Base-by-base conservation (phyloP, 139 green algal species). In the Chlorella vulgaris region DNA sequence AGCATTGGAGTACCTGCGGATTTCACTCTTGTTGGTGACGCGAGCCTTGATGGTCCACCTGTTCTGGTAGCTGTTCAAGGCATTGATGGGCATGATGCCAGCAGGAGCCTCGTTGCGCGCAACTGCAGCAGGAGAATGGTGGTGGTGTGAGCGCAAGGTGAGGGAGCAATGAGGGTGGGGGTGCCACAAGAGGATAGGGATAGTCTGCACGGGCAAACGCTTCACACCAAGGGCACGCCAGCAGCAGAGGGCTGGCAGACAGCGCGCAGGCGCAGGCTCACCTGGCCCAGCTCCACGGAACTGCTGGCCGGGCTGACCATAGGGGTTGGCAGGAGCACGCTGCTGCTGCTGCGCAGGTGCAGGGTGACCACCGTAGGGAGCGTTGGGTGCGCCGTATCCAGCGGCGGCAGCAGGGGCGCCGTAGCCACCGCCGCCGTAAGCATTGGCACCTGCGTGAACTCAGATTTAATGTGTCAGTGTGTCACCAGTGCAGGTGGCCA, bases 11-110 rank as follows among this genome's bases (percentile, higher is more conserved):
- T 88, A 98, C 69, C 88, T 90, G 39, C 80, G 81, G 21, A 84
- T 76, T 62, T 97, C 94, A 21, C 83, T 77, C 85, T 96, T 96
- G 71, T 74, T 70, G 19, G 93, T 96, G n/a, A 96, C 90, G 21
- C 96, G 86, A 26, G 86, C 95, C 80, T 96, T 96, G 87, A 99
- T 97, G 28, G 95, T 97, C 97, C 97, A 99, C 24, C 94, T 85
- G 26, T 91, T 95, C 51, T 94, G 74, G 87, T 98, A 99, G 53
- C 94, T 94, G 87, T 98, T 99, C 22, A 99, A 87, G 1, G 81
- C 76, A 26, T 69, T 89, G 89, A 99, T 98, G 53, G 93, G 92
- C 47, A 95, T 85, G 80, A 98, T 94, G 38, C 86, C 69, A 4
- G 85, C 69, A 0, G 92, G 86, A 5, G 89, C 92, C 33, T 91